Evolutionary conservation across 768 basidiomycete genomes (phyloP).

Genomic region (Cubamyces lactineus): DNA sequence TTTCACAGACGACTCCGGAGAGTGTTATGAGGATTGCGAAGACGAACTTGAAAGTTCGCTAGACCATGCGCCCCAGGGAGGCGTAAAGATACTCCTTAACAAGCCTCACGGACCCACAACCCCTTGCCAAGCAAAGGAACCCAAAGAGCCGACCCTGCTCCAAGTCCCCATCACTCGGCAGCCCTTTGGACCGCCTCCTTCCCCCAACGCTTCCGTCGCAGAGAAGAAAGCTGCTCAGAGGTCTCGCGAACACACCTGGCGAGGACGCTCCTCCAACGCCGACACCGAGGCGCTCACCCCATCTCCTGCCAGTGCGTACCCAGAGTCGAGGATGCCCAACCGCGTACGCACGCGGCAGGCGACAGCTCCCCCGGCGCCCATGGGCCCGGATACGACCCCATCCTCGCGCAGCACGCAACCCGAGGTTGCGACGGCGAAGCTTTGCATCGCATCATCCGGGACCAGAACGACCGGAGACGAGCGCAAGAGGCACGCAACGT

Average conservation of each 20-base stretch:
- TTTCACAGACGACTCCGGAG: too few species aligned
- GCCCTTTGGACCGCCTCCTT: neutral
- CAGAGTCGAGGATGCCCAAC: constrained; percentile 1
- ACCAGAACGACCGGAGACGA: neutral
- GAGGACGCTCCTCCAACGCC: neutral
- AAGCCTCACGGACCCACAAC: too few species aligned
- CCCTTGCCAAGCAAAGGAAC: neutral
- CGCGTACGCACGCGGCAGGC: constrained; percentile 4
- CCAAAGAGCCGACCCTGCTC: neutral
- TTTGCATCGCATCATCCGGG: neutral
- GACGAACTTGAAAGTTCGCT: too few species aligned
- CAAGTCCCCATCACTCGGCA: neutral
- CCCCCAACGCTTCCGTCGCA: neutral
- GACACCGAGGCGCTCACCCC: neutral
- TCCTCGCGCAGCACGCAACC: too few species aligned
- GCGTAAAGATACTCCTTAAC: too few species aligned
- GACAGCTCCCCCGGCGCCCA: neutral
- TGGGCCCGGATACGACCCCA: neutral
- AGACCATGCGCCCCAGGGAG: too few species aligned
- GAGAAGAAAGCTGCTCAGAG: neutral
- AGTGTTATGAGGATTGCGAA: too few species aligned
- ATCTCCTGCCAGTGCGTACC: constrained; percentile 1
- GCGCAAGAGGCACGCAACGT: constrained; percentile 11
- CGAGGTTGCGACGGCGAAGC: neutral
- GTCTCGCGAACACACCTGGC: constrained; percentile 9